Conservation (phyloP, 2,329 filamentous ascomycete genomes). For the Arthrobotrys pseudoclavata region DNA sequence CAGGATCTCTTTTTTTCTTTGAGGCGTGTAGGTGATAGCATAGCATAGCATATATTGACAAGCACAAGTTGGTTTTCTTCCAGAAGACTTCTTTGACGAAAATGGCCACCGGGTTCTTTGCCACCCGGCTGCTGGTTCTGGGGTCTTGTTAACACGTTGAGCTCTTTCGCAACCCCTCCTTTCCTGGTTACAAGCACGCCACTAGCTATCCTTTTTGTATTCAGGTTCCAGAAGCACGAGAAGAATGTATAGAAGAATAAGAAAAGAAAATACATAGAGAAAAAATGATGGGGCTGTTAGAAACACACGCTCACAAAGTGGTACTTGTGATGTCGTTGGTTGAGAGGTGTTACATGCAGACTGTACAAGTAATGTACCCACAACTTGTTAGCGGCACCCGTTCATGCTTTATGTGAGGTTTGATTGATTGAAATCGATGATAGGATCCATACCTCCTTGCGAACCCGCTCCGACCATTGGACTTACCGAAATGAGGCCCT, state of each 20-base stretch:
- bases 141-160: slow-evolving; percentile 26
- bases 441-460: slow-evolving; percentile 35
- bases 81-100: slow-evolving; percentile 58
- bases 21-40: slow-evolving; percentile 16
- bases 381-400: slow-evolving; percentile 49
- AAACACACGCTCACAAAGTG: slow-evolving; percentile 4
- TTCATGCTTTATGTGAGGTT: slow-evolving; percentile 54
- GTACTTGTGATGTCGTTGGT: slow-evolving; percentile 53
- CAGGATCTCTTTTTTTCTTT: slow-evolving; percentile 36
- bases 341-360: slow-evolving; percentile 14
- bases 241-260: slow-evolving; percentile 15
- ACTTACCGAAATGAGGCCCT: slow-evolving; percentile 59
- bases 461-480: slow-evolving; percentile 45
- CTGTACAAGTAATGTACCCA: neutral
- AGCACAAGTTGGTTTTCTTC: slow-evolving; percentile 50
- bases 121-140: slow-evolving; percentile 36
- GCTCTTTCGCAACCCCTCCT: slow-evolving; percentile 16
- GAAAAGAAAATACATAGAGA: slow-evolving; percentile 12
- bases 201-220: slow-evolving; percentile 12
- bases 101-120: slow-evolving; percentile 58
- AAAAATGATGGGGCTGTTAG: slow-evolving; percentile 34
- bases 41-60: slow-evolving; percentile 27
- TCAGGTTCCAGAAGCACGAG: slow-evolving; percentile 35
- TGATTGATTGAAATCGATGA: slow-evolving; percentile 46
- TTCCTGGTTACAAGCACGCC: slow-evolving; percentile 38